A percentile compares a stretch with the other conserved stretches of the same genome.
These are phyloP conservation scores for Epicoccum sorghinum DNA, from an alignment of 2,329 filamentous ascomycete genomes.

Conservation along the genomic window DNA sequence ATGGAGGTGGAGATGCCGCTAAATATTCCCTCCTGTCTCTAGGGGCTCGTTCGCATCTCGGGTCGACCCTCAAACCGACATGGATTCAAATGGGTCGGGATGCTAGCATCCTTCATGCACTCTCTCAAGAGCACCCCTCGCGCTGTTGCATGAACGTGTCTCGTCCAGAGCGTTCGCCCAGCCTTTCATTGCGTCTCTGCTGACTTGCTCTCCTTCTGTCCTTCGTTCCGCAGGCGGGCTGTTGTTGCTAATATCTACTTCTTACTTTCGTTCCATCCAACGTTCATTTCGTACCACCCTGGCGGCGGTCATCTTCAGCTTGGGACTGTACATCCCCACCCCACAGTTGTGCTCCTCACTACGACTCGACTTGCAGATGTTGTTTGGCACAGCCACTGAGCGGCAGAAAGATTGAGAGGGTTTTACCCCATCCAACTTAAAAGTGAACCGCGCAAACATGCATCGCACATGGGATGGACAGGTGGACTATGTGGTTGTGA, in stretches of 20 bases:
- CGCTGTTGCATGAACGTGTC: slow-evolving; percentile 43
- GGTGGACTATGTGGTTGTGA: slow-evolving; percentile 40
- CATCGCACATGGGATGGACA: slow-evolving; percentile 25
- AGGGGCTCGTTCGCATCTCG: slow-evolving; percentile 25
- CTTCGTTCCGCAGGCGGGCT: slow-evolving; percentile 48
- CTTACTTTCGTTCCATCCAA: slow-evolving; percentile 36
- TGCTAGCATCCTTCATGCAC: slow-evolving; percentile 47
- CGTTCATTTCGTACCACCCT: slow-evolving; percentile 31
- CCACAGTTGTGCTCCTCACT: slow-evolving; percentile 10
- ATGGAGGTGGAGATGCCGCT: slow-evolving; percentile 25
- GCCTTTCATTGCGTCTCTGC: slow-evolving; percentile 41
- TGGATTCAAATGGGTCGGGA: slow-evolving; percentile 42
- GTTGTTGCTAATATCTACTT: slow-evolving; percentile 41
- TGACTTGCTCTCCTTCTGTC: slow-evolving; percentile 42
- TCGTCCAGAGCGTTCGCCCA: slow-evolving; percentile 45
- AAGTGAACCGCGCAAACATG: slow-evolving; percentile 34
- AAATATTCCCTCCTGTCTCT: slow-evolving; percentile 34
- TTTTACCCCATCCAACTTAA: slow-evolving; percentile 30
- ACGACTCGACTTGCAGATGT: slow-evolving; percentile 44
- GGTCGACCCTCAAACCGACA: slow-evolving; percentile 44
- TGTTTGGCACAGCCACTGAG: slow-evolving; percentile 36
- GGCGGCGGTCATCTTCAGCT: slow-evolving; percentile 45
- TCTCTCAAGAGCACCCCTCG: slow-evolving; percentile 43
- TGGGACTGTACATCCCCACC: slow-evolving; percentile 29
- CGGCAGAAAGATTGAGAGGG: slow-evolving; percentile 46